Evolutionary conservation across 2,329 filamentous ascomycete genomes (phyloP).

Genomic region (Albophoma yamanashiensis): DNA sequence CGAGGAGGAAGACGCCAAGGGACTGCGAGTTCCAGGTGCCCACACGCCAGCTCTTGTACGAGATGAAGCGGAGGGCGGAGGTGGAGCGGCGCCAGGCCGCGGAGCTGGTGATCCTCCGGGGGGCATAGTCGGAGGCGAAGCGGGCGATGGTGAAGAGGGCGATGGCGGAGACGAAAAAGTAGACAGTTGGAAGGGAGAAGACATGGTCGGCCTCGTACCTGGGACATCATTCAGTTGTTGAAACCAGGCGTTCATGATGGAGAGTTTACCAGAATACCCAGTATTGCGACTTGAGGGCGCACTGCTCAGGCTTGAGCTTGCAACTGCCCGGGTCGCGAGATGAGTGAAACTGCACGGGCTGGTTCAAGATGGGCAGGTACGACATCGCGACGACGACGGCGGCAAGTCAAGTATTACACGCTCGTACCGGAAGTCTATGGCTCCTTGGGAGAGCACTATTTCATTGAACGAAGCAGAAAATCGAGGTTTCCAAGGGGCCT

Average conservation of each 20-base stretch:
- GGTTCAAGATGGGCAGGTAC: slow-evolving; percentile 4
- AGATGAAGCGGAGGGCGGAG: slow-evolving; percentile 13
- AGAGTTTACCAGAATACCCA: slow-evolving; percentile 33
- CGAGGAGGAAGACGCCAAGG: slow-evolving; percentile 30
- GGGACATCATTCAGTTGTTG: background rate
- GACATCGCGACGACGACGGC: background rate
- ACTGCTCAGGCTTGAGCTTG: slow-evolving; percentile 28
- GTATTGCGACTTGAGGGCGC: slow-evolving; percentile 30
- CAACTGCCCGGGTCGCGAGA: slow-evolving; percentile 11
- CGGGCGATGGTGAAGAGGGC: slow-evolving; percentile 33
- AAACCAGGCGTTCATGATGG: background rate
- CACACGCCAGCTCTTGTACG: slow-evolving; percentile 12
- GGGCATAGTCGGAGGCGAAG: slow-evolving; percentile 18
- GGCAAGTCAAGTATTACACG: background rate
- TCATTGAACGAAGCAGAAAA: background rate
- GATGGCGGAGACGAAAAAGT: slow-evolving; percentile 39
- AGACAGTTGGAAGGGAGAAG: slow-evolving; percentile 40
- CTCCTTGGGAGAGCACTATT: background rate
- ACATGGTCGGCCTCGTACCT: slow-evolving; percentile 35
- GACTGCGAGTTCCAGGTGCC: slow-evolving; percentile 30
- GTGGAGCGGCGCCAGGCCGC: slow-evolving; percentile 22
- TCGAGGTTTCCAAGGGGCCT: background rate
- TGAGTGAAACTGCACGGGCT: slow-evolving; percentile 6
- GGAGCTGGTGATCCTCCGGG: slow-evolving; percentile 14
- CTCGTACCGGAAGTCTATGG: background rate